phyloP scores from a whole-genome alignment of 169 alveolate species.

The Cryptosporidium viatorum region DNA sequence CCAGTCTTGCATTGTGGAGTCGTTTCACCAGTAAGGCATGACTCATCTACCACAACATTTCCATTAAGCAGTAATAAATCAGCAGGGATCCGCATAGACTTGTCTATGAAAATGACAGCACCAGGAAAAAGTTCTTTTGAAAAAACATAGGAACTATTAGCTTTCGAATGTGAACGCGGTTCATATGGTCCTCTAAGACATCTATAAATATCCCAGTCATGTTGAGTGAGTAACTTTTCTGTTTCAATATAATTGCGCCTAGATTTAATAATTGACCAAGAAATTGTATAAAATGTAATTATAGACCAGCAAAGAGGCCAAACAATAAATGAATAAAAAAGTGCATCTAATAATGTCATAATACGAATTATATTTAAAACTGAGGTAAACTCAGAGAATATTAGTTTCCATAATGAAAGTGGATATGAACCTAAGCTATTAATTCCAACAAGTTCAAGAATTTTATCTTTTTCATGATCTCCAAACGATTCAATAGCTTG shows the following conservation, averaged over 20 bases:
- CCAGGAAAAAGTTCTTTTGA: conserved; percentile 86
- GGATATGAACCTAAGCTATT: conserved; percentile 8
- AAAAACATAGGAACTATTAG: not conserved
- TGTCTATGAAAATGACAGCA: conserved; percentile 82
- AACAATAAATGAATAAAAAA: conserved; percentile 63
- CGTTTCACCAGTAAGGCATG: conserved; percentile 88
- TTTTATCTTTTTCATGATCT: conserved; percentile 11
- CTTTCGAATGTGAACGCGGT: not conserved
- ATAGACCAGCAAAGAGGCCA: conserved; percentile 74
- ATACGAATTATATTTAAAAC: conserved; percentile 28
- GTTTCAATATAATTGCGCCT: conserved; percentile 16
- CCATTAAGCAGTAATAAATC: conserved; percentile 85
- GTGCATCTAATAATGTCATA: conserved; percentile 27
- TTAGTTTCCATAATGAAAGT: not conserved
- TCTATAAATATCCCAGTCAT: conserved; percentile 15
- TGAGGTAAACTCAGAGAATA: conserved; percentile 20
- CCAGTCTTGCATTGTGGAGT: conserved; percentile 51
- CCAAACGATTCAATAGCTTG: conserved; percentile 3
- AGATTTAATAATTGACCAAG: conserved; percentile 17
- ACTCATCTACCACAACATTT: conserved; percentile 83
- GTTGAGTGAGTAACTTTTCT: conserved; percentile 16
- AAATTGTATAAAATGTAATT: conserved; percentile 39
- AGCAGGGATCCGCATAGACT: conserved; percentile 85
- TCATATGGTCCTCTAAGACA: conserved; percentile 8
- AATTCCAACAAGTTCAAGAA: conserved; percentile 44